Evolutionary conservation across 345 rosid species (phyloP).

Genomic region (Eucalyptus grandis): DNA sequence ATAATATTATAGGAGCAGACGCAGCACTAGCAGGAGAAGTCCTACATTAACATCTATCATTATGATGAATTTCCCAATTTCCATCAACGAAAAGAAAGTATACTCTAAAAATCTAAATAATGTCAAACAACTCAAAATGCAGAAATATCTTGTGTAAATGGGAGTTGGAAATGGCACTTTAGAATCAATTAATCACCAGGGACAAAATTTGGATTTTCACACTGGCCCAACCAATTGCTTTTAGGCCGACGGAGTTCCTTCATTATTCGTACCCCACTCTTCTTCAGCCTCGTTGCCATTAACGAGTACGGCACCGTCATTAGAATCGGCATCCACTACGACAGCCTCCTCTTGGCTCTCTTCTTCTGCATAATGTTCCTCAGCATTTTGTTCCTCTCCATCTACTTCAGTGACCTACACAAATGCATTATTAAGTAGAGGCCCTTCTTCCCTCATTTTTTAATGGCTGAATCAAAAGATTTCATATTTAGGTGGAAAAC

Average conservation of each 20-base stretch:
- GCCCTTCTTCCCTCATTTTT: neutral
- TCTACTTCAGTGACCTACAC: conserved; percentile 3
- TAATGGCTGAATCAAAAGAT: neutral
- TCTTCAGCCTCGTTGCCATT: conserved; percentile 95
- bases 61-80: neutral
- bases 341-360: conserved; percentile 74
- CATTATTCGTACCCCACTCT: conserved; percentile 99
- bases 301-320: conserved; percentile 88
- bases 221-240: conserved; percentile 74
- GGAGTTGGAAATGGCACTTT: conserved; percentile 40
- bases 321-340: conserved; percentile 80
- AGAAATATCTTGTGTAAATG: conserved; percentile 5
- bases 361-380: conserved; percentile 62
- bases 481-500: neutral
- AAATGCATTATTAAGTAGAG: neutral
- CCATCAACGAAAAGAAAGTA: neutral
- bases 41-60: neutral
- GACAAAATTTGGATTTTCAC: conserved; percentile 80
- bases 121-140: neutral
- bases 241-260: conserved; percentile 98
- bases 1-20: neutral
- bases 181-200: conserved; percentile 97
- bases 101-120: neutral
- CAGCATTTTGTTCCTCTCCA: conserved; percentile 25
- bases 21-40: neutral